A percentile compares a stretch with the other conserved stretches of the same genome.
phyloP scores from a whole-genome alignment of 176 grass and related monocot species.

The Paspalum vaginatum region DNA sequence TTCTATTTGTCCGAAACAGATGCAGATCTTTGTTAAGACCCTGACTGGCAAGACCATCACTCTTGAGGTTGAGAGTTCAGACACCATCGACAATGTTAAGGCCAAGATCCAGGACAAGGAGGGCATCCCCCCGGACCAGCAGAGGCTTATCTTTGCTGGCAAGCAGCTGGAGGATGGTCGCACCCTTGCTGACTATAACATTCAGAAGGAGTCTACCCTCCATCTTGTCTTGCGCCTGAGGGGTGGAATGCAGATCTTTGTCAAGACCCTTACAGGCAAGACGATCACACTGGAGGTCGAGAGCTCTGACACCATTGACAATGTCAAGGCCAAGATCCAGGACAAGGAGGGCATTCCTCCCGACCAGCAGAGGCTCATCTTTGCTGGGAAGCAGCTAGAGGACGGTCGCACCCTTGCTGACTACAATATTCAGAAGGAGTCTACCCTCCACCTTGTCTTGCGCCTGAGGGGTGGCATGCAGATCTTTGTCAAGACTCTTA shows the following conservation, averaged over 20 bases:
- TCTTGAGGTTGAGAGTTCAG: constrained; percentile 56
- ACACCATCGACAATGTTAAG: constrained; percentile 73
- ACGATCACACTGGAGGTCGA: constrained; percentile 56
- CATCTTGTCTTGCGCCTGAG: constrained; percentile 57
- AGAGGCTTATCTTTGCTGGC: constrained; percentile 67
- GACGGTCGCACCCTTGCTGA: constrained; percentile 58
- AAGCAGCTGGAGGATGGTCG: constrained; percentile 67
- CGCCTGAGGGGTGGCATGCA: constrained; percentile 66
- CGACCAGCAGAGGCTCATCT: constrained; percentile 66
- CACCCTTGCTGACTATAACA: constrained; percentile 67
- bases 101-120: constrained; percentile 85
- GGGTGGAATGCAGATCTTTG: constrained; percentile 68
- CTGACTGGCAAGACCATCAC: constrained; percentile 63
- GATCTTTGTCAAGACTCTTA: constrained; percentile 80
- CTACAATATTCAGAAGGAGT: constrained; percentile 74
- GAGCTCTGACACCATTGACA: constrained; percentile 58
- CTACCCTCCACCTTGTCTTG: constrained; percentile 56
- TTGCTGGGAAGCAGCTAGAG: constrained; percentile 66
- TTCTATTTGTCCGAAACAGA: constrained; percentile 9
- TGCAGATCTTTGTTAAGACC: constrained; percentile 79
- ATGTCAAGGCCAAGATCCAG: constrained; percentile 78
- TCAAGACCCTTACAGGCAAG: constrained; percentile 63
- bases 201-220: constrained; percentile 64
- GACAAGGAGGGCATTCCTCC: constrained; percentile 79
- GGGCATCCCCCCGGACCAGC: constrained; percentile 65